Conservation (phyloP, 371 early-diverging fungal species). For the Syncephalastrum sp. region DNA sequence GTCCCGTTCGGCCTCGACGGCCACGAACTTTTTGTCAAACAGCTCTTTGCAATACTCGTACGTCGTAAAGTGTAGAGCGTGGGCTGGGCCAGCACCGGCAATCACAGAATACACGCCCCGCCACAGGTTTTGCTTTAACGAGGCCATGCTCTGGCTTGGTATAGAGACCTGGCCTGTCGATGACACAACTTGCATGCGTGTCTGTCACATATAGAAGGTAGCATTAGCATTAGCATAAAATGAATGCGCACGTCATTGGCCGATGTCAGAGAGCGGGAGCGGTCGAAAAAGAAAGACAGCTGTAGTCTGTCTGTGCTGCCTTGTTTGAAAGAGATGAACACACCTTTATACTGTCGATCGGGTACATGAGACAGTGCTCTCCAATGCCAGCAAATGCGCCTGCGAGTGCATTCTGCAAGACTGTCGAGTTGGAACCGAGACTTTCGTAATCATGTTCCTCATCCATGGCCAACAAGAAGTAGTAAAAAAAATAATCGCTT, state of each 20-base stretch:
- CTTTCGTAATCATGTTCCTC: slow-evolving; percentile 85
- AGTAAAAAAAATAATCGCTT: too few species aligned
- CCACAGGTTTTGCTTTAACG: slow-evolving; percentile 68
- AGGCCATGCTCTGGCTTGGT: not conserved
- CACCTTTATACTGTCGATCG: slow-evolving; percentile 93
- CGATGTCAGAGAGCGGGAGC: not conserved
- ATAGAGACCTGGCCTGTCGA: slow-evolving; percentile 7
- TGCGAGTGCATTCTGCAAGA: slow-evolving; percentile 82
- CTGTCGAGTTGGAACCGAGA: slow-evolving; percentile 75
- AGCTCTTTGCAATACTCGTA: slow-evolving; percentile 88
- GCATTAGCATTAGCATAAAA: slow-evolving; percentile 1
- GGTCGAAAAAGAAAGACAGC: not conserved
- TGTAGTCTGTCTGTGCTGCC: not conserved
- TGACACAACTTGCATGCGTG: slow-evolving; percentile 43
- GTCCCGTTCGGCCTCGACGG: slow-evolving; percentile 43
- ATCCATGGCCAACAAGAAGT: slow-evolving; percentile 4
- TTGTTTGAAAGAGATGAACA: slow-evolving; percentile 10
- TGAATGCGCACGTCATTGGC: not conserved
- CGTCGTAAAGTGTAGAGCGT: slow-evolving; percentile 93
- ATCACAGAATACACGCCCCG: slow-evolving; percentile 91
- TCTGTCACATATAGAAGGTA: slow-evolving; percentile 20
- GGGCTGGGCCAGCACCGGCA: slow-evolving; percentile 94
- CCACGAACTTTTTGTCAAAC: slow-evolving; percentile 29
- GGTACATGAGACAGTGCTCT: slow-evolving; percentile 95
- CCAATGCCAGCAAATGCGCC: slow-evolving; percentile 97